phyloP scores from a whole-genome alignment of 2,329 filamentous ascomycete genomes.

The Fusarium fracticaudum region DNA sequence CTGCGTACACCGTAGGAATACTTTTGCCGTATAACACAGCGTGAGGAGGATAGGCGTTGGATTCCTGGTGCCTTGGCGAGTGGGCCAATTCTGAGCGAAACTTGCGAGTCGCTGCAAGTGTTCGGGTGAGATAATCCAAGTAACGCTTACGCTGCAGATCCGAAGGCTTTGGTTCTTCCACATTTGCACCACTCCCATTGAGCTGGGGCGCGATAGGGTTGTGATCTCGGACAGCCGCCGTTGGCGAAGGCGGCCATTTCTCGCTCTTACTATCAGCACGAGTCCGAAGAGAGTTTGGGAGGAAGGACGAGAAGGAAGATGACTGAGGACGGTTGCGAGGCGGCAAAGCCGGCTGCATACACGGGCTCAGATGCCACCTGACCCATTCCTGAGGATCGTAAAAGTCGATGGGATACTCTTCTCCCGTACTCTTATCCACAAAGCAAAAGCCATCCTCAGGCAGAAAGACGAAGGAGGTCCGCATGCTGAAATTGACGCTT shows the following conservation, averaged over 20 bases:
- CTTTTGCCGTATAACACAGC: conserved; percentile 88
- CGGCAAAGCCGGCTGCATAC: conserved; percentile 73
- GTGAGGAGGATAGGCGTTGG: conserved; percentile 84
- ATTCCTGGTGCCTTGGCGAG: conserved; percentile 63
- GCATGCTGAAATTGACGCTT: conserved; percentile 90
- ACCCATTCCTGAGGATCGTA: conserved; percentile 84
- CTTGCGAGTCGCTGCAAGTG: conserved; percentile 72
- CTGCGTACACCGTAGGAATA: conserved; percentile 85
- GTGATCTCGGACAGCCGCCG: conserved; percentile 49
- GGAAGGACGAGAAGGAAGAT: conserved; percentile 58
- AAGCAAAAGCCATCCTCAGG: conserved; percentile 91
- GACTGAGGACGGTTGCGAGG: conserved; percentile 56
- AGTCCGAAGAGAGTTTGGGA: conserved; percentile 56
- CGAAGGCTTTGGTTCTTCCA: conserved; percentile 36
- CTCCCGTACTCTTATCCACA: conserved; percentile 81
- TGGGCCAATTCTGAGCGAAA: conserved; percentile 83
- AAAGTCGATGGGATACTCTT: conserved; percentile 85
- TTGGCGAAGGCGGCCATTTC: conserved; percentile 38
- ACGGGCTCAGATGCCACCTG: conserved; percentile 80
- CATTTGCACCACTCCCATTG: conserved; percentile 31
- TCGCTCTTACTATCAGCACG: conserved; percentile 56
- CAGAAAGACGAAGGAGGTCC: conserved; percentile 85
- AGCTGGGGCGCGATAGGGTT: conserved; percentile 44
- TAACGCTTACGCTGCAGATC: conserved; percentile 48
- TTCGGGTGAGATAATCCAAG: conserved; percentile 76